Evolutionary conservation across 306 rosid species (phyloP).

Genomic region (Fagus crenata): DNA sequence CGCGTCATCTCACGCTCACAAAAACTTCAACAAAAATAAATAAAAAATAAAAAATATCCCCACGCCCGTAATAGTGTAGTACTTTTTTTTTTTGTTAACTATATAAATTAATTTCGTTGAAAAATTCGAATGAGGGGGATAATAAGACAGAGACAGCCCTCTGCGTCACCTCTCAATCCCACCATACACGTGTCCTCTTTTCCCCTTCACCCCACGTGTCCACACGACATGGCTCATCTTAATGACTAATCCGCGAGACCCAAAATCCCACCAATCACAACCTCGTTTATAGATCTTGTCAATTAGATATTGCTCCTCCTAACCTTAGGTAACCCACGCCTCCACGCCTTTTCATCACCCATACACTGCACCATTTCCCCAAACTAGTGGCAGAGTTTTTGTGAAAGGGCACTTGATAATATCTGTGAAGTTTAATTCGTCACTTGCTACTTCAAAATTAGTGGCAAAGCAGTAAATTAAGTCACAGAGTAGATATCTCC

Average conservation of each 20-base stretch:
- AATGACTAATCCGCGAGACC: too few species aligned
- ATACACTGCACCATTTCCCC: background rate
- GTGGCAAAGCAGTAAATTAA: too few species aligned
- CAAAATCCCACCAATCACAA: constrained; percentile 21
- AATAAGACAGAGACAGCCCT: constrained; percentile 34
- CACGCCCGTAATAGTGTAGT: constrained; percentile 1
- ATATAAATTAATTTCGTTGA: too few species aligned
- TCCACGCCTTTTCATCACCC: background rate
- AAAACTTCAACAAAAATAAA: background rate
- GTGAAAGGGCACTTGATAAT: too few species aligned
- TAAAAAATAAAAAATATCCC: too few species aligned
- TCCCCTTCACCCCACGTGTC: constrained; percentile 12
- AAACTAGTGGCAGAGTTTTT: background rate
- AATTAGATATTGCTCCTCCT: background rate
- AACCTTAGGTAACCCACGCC: background rate
- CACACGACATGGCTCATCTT: constrained; percentile 13
- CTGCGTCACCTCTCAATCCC: background rate
- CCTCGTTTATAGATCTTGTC: constrained; percentile 4
- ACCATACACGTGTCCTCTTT: constrained; percentile 23
- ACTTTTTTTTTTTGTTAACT: too few species aligned
- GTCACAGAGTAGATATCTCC: too few species aligned
- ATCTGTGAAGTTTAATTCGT: too few species aligned
- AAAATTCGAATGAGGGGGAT: background rate
- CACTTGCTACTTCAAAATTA: too few species aligned
- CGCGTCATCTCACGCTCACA: background rate